Evolutionary conservation across 2,329 filamentous ascomycete species (phyloP).

Genomic region (Alternaria arborescens): DNA sequence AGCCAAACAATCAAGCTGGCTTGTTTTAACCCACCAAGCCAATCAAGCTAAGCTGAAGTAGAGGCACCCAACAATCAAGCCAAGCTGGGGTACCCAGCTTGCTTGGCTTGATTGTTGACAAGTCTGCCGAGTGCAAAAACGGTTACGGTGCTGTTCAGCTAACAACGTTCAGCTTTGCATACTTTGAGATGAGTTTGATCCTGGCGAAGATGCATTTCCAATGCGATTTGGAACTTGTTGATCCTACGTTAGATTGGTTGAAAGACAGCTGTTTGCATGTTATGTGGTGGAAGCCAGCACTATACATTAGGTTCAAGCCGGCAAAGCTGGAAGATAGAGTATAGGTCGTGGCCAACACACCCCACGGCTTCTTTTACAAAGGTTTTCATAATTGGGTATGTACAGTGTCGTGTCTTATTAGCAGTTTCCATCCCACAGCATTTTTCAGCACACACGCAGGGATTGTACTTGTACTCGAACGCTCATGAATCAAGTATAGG

Average conservation of each 20-base stretch:
- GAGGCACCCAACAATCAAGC: no score
- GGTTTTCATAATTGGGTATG: neutral
- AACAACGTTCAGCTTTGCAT: neutral
- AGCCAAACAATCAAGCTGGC: no score
- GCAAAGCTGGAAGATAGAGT: neutral
- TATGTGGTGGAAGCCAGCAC: constrained; percentile 6
- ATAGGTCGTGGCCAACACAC: neutral
- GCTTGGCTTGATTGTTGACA: no score
- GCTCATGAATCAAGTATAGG: neutral
- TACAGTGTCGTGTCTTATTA: neutral
- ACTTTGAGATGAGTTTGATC: neutral
- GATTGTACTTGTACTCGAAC: neutral
- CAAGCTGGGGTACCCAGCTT: no score
- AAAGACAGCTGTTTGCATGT: neutral
- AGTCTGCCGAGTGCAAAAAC: no score
- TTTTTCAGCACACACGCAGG: no score
- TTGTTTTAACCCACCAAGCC: no score
- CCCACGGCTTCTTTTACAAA: neutral
- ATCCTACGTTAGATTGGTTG: neutral
- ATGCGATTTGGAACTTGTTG: neutral
- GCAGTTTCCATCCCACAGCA: neutral
- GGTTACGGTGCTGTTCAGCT: neutral
- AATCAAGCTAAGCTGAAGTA: no score
- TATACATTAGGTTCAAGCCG: neutral
- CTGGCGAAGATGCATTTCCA: neutral